Percentiles rank a stretch among this genome's conserved stretches.
phyloP scores from a whole-genome alignment of 441 rosid genomes.

The Gossypium davidsonii region DNA sequence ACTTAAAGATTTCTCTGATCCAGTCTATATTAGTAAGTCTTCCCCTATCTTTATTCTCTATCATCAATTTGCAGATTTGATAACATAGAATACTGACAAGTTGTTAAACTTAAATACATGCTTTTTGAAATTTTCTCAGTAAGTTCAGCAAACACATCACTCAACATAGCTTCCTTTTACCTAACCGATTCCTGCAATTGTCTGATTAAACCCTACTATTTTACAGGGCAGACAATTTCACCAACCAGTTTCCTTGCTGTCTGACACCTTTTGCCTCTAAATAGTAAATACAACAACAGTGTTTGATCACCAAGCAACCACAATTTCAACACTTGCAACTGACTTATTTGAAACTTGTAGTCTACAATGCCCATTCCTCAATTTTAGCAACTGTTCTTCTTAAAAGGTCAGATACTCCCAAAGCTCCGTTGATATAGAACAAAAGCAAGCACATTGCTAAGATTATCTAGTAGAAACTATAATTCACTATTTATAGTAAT shows the following conservation, averaged over 20 bases:
- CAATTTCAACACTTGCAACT: neutral
- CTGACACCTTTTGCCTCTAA: neutral
- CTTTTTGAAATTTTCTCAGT: neutral
- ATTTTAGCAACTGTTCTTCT: neutral
- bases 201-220: neutral
- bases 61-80: neutral
- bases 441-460: neutral
- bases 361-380: neutral
- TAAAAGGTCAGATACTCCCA: neutral
- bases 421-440: neutral
- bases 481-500: neutral
- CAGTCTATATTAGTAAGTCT: neutral
- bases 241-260: neutral
- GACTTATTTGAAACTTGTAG: neutral
- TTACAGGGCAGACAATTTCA: neutral
- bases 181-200: neutral
- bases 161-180: neutral
- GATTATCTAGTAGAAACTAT: neutral
- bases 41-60: neutral
- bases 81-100: neutral
- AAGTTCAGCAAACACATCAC: neutral
- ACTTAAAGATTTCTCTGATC: neutral
- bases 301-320: neutral
- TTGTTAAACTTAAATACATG: neutral
- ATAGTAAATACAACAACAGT: neutral